These are phyloP conservation scores for Amanita thiersii DNA, from an alignment of 768 basidiomycete species.

Conservation along the genomic window DNA sequence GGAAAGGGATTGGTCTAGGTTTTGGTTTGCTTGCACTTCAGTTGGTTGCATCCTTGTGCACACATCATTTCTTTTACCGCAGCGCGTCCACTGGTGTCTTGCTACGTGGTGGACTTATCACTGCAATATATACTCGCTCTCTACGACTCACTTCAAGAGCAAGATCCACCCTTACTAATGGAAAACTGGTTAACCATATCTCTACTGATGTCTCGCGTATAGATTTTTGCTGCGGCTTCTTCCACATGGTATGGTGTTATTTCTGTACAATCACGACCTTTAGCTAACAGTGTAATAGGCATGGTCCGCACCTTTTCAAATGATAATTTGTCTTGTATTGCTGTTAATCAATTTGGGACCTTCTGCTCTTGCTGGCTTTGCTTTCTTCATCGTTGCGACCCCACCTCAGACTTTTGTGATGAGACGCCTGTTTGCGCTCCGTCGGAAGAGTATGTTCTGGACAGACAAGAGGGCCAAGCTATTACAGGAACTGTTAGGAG, in stretches of 20 bases:
- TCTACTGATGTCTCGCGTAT: slow-evolving; percentile 88
- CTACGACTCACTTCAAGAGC: slow-evolving; percentile 72
- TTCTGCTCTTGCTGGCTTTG: slow-evolving; percentile 46
- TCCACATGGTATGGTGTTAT: slow-evolving; percentile 50
- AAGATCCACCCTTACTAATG: slow-evolving; percentile 75
- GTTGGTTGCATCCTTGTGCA: slow-evolving; percentile 53
- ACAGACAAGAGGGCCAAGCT: slow-evolving; percentile 87
- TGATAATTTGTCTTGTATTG: slow-evolving; percentile 68
- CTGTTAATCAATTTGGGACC: slow-evolving; percentile 69
- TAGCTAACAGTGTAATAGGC: slow-evolving; percentile 22
- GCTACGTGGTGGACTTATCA: slow-evolving; percentile 77
- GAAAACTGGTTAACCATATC: slow-evolving; percentile 89
- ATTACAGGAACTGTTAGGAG: slow-evolving; percentile 81
- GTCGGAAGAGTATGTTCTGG: slow-evolving; percentile 76
- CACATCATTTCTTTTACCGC: slow-evolving; percentile 83
- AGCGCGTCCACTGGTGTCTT: slow-evolving; percentile 69
- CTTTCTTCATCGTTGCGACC: slow-evolving; percentile 56
- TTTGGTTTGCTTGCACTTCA: slow-evolving; percentile 67
- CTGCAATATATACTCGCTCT: slow-evolving; percentile 75
- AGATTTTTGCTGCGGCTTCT: slow-evolving; percentile 78
- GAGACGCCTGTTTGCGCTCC: slow-evolving; percentile 60
- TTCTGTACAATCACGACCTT: neutral
- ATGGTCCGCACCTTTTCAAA: slow-evolving; percentile 72
- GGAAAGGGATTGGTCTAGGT: slow-evolving; percentile 65
- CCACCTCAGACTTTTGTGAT: slow-evolving; percentile 70